These are phyloP conservation scores for Prunus persica DNA, from an alignment of 306 rosid species.

Conservation along the genomic window DNA sequence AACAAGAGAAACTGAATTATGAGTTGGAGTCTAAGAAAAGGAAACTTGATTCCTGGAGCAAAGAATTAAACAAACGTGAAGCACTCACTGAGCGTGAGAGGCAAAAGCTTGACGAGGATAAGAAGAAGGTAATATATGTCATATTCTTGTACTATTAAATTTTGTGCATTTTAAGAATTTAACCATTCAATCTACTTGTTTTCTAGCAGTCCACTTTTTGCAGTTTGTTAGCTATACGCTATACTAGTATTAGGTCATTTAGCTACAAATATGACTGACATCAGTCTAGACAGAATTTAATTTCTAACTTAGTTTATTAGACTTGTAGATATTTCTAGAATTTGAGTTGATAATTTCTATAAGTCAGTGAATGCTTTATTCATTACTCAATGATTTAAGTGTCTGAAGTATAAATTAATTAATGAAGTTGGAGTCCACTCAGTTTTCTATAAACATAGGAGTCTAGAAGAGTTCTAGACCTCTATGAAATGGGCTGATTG, in stretches of 20 bases:
- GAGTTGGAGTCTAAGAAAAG: constrained; percentile 74
- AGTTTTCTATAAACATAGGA: neutral
- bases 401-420: neutral
- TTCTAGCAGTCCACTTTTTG: no score
- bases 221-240: neutral
- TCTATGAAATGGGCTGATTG: neutral
- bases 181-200: neutral
- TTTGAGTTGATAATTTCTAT: neutral
- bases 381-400: neutral
- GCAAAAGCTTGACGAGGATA: constrained; percentile 85
- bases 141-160: neutral
- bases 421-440: neutral
- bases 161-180: neutral
- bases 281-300: neutral
- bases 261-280: neutral
- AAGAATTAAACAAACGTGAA: constrained; percentile 81
- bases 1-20: constrained; percentile 69
- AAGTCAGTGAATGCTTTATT: neutral
- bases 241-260: neutral
- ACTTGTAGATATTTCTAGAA: neutral
- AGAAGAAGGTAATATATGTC: constrained; percentile 54
- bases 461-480: neutral
- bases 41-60: constrained; percentile 84
- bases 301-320: neutral
- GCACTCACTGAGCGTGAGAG: constrained; percentile 81